These are phyloP conservation scores for Tephrocybe sp. DNA, from an alignment of 768 basidiomycete genomes.

Conservation along the genomic window DNA sequence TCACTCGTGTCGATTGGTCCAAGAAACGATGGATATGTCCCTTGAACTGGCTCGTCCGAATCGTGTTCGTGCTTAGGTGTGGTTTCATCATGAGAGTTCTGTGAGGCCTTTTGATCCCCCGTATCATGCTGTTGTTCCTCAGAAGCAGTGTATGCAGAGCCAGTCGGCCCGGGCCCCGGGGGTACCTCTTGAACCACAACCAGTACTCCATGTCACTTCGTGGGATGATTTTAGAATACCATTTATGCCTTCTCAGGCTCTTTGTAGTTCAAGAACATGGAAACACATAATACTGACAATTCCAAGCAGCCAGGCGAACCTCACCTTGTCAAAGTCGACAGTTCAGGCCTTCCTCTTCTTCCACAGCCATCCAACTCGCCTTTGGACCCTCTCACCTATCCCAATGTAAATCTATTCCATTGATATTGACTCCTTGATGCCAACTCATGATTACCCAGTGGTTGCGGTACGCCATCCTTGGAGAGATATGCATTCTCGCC, in stretches of 20 bases:
- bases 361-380: conserved; percentile 39
- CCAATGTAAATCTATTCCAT: conserved; percentile 22
- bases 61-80: too few relatives aligned
- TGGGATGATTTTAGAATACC: too few relatives aligned
- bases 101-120: too few relatives aligned
- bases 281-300: too few relatives aligned
- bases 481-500: conserved; percentile 32
- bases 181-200: too few relatives aligned
- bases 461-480: conserved; percentile 32
- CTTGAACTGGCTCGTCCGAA: too few relatives aligned
- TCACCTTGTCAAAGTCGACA: conserved; percentile 28
- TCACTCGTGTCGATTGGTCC: background rate
- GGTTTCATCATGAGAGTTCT: too few relatives aligned
- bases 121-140: background rate
- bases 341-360: conserved; percentile 35
- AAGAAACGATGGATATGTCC: background rate
- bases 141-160: background rate
- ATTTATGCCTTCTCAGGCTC: too few relatives aligned
- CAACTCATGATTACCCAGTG: conserved; percentile 23
- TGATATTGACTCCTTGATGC: background rate
- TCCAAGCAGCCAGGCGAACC: background rate
- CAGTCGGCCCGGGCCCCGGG: too few relatives aligned
- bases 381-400: conserved; percentile 42
- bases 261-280: background rate
- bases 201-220: too few relatives aligned